Base-by-base conservation (phyloP, 805 yeast genomes). In the Candida sonorensis region DNA sequence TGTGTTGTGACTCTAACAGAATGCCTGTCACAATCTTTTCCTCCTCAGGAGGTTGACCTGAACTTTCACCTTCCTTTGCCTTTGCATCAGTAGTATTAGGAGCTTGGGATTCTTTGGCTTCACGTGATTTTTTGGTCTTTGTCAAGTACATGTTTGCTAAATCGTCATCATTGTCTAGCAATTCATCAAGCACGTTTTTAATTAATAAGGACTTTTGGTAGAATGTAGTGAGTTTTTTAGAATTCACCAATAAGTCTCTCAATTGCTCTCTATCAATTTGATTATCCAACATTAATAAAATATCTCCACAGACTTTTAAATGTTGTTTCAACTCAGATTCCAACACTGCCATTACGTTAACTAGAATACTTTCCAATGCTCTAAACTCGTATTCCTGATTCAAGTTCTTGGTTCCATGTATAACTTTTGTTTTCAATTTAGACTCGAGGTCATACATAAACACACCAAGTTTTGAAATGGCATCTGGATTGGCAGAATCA, bases 121-220 rank as follows among this genome's bases (percentile, higher is more conserved):
- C n/a, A n/a, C n/a, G n/a, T n/a, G n/a, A n/a, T n/a, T n/a, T n/a
- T n/a, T 36, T 29, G 25, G 46, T 62, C 10, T 67, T 75, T 0
- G 81, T 72, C 32, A 87, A 58, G 50, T 83, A 84, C 88, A 88
- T 80, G 8, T 74, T 81, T 20, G 76, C 75, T 38, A 87, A 57
- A 56, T 84, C 94, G 34, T 87, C 95, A 51, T 86, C 95, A 42
- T 76, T 83, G 34, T 88, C 95, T 30, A 88, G 59, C 16, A 88
- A 53, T 40, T 87, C 95, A 49, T 85, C 95, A 19, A 88, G 56
- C 0, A 84, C 90, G 43, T 84, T 77, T 40, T 92, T 69, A 35
- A 88, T 83, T 45, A 90, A 68, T 6, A 75, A 53, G 0, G 86
- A 69, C 49, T 81, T 77, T 52, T 85, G 95, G 54, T 80, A 75